Conservation (phyloP, 1,139 yeast genomes). For the Dujonia santamariae region DNA sequence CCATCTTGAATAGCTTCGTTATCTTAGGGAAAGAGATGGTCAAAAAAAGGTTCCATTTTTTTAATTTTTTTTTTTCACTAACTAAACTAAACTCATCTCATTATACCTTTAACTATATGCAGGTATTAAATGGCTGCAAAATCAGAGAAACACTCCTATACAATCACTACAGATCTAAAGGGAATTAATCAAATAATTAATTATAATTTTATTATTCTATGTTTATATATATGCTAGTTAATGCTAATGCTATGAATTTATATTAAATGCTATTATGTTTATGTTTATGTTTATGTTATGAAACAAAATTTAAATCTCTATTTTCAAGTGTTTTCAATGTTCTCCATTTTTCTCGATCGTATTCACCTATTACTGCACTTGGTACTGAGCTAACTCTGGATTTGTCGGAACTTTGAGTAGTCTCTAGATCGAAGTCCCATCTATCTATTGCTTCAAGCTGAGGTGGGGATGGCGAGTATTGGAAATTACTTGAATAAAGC, state of each 20-base stretch:
- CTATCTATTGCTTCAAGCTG: constrained; percentile 14
- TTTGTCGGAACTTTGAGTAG: constrained; percentile 34
- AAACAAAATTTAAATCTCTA: too few species aligned
- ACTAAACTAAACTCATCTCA: constrained; percentile 6
- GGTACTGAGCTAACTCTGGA: constrained; percentile 52
- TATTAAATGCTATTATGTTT: background rate
- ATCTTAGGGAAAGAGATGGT: too few species aligned
- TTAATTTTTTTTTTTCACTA: background rate
- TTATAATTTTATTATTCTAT: background rate
- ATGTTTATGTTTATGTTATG: background rate
- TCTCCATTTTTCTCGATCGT: constrained; percentile 65
- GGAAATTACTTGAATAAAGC: constrained; percentile 4
- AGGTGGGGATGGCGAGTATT: constrained; percentile 5
- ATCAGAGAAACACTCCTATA: too few species aligned
- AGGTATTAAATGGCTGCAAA: constrained; percentile 4
- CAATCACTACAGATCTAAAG: too few species aligned
- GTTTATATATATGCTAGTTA: background rate
- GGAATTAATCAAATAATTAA: too few species aligned
- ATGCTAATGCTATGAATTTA: background rate
- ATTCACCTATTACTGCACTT: constrained; percentile 59
- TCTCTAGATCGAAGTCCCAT: constrained; percentile 37
- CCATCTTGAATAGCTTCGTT: too few species aligned
- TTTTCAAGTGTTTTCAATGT: constrained; percentile 37
- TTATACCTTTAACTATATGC: constrained; percentile 4
- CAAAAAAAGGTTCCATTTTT: background rate